Conservation (phyloP, 2,329 filamentous ascomycete species). For the Didymella segeticola region DNA sequence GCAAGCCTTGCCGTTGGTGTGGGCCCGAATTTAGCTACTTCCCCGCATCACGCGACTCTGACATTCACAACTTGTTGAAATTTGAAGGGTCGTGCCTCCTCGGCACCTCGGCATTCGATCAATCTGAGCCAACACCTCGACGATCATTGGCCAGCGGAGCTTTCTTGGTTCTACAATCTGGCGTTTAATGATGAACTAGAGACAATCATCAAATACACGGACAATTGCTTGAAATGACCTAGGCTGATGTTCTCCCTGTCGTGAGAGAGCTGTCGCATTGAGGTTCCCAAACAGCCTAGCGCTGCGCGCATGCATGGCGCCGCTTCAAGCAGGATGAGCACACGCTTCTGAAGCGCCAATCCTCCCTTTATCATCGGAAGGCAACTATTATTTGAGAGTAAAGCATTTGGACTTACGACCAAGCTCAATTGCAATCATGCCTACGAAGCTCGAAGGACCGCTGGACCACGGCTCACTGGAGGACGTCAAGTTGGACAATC, state of each 20-base stretch:
- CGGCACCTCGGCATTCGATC: constrained; percentile 14
- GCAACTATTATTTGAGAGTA: neutral
- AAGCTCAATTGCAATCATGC: constrained; percentile 26
- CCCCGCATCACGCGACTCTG: constrained; percentile 14
- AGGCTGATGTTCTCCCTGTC: neutral
- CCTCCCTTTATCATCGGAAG: neutral
- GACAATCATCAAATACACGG: neutral
- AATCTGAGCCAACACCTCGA: neutral
- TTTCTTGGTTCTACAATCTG: neutral
- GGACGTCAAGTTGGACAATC: constrained; percentile 31
- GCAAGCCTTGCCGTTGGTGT: constrained; percentile 6
- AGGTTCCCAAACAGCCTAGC: constrained; percentile 7
- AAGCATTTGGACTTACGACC: neutral
- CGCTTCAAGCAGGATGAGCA: neutral
- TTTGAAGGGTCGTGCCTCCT: constrained; percentile 6
- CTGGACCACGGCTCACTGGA: constrained; percentile 36
- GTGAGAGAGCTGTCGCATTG: neutral
- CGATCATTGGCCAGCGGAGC: constrained; percentile 2
- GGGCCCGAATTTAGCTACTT: constrained; percentile 1
- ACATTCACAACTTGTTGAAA: constrained; percentile 7
- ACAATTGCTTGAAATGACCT: neutral
- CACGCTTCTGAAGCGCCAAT: neutral
- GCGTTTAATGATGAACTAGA: neutral
- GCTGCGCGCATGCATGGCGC: neutral
- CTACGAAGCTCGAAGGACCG: constrained; percentile 36